These are phyloP conservation scores for Xylaria venustula DNA, from an alignment of 495 filamentous ascomycete species.

Conservation along the genomic window DNA sequence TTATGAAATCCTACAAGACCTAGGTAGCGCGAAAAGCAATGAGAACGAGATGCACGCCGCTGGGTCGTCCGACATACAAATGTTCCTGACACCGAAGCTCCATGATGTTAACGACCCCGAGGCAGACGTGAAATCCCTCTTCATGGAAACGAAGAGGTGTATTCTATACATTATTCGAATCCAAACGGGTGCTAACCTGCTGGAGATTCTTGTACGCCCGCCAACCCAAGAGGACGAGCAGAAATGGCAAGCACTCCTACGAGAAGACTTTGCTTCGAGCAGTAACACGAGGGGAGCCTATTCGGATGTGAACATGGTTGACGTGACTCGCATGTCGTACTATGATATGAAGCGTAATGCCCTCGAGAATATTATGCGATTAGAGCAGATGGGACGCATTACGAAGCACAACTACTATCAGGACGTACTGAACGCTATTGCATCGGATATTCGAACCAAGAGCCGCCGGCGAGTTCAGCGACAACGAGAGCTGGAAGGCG, in stretches of 20 bases:
- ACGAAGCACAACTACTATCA: slow-evolving; percentile 93
- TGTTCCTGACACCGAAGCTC: slow-evolving; percentile 88
- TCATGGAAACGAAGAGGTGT: slow-evolving; percentile 97
- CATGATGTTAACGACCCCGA: slow-evolving; percentile 92
- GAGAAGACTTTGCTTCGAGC: slow-evolving; percentile 73
- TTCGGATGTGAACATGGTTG: slow-evolving; percentile 84
- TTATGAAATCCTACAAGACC: slow-evolving; percentile 85
- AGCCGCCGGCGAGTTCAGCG: slow-evolving; percentile 88
- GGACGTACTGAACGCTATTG: slow-evolving; percentile 94
- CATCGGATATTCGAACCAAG: slow-evolving; percentile 94
- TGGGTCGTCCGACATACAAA: slow-evolving; percentile 83
- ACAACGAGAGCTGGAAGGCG: slow-evolving; percentile 84
- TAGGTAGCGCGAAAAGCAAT: slow-evolving; percentile 93
- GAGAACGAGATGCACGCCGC: slow-evolving; percentile 88
- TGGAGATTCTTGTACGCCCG: slow-evolving; percentile 92
- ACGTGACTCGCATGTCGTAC: slow-evolving; percentile 88
- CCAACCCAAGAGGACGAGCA: slow-evolving; percentile 84
- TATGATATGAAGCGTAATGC: slow-evolving; percentile 88
- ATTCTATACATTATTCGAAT: slow-evolving; percentile 97
- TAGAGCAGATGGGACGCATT: slow-evolving; percentile 83
- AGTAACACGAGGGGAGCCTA: slow-evolving; percentile 78
- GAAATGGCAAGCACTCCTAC: slow-evolving; percentile 77
- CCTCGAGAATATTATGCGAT: slow-evolving; percentile 86
- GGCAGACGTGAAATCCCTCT: slow-evolving; percentile 82
- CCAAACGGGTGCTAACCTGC: slow-evolving; percentile 84